Evolutionary conservation across 768 basidiomycete genomes (phyloP), one percentile per base, ranked within the genome.

Genomic region (Trametes meyenii): DNA sequence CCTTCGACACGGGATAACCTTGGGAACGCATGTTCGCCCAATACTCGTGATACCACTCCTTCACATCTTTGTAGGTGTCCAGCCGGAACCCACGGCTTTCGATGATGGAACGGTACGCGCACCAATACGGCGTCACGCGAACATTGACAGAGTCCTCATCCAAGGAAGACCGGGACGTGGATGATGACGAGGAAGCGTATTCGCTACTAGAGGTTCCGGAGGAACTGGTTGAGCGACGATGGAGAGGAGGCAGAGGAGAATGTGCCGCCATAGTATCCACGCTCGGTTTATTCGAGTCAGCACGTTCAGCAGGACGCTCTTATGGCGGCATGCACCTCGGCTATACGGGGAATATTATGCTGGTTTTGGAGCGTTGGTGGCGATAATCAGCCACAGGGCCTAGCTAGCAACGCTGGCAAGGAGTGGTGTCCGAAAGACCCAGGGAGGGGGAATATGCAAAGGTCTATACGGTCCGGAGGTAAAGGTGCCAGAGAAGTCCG

Each of bases 31-130:
- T 60, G 35, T 63, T 63, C 54, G 71, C 70, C 65, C 69, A 73
- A 42, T 72, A 72, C 19, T 61, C 69, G 44, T 72, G 76, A 67
- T 89, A 90, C 65, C 80, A 82, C 17, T 79, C 77, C 70, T 81
- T 85, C 26, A 87, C 89, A 66, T 90, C 88, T 50, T 79, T 78
- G 43, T 83, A 82, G 26, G 89, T 92, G 64, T 91, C 88, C 1
- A 91, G 82, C 38, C 77, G 82, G 67, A 84, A 84, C 4, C 87
- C 89, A 45, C 79, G 78, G 58, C 71, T 58, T 45, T 78, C 72
- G 49, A 89, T 74, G 35, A 83, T 59, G 49, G 67, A 58, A 12
- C 79, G 75, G 69, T 89, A 88, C 53, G 75, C 75, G 38, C 77
- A 76, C 90, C 90, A 92, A 66, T 81, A 76, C 3, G 89, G 89